These are phyloP conservation scores for Tribonema minus DNA, from an alignment of 108 stramenopile genomes.

Conservation along the genomic window DNA sequence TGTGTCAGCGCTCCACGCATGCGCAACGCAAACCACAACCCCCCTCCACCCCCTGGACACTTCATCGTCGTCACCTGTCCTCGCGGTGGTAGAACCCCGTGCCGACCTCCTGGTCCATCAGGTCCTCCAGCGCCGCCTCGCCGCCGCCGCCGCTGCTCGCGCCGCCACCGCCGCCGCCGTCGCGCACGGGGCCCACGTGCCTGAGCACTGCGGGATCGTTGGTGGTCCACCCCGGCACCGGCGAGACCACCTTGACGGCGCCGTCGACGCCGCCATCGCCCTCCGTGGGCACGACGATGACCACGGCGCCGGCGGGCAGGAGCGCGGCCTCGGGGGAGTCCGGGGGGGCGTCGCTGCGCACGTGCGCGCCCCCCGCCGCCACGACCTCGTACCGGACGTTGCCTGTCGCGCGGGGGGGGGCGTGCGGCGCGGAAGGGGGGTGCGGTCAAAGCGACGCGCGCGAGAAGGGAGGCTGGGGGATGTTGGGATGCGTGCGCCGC, in stretches of 20 bases:
- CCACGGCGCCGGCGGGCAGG: conserved; percentile 18
- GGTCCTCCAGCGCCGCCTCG: conserved; percentile 22
- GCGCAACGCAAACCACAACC: too few relatives aligned
- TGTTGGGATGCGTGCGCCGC: too few relatives aligned
- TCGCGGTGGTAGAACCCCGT: conserved; percentile 21
- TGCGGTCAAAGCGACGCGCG: too few relatives aligned
- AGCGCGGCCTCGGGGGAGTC: conserved; percentile 2
- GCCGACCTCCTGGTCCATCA: conserved; percentile 19
- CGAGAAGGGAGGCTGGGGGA: too few relatives aligned
- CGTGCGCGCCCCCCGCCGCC: conserved; percentile 3
- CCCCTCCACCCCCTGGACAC: too few relatives aligned
- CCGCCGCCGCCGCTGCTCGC: background rate
- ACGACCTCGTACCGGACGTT: conserved; percentile 17
- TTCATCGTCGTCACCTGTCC: too few relatives aligned
- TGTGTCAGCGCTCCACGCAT: too few relatives aligned
- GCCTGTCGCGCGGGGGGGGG: too few relatives aligned
- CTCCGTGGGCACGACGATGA: background rate
- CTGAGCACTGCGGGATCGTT: background rate
- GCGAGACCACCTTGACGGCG: background rate
- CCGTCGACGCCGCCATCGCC: background rate
- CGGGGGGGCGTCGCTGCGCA: background rate
- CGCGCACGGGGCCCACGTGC: background rate
- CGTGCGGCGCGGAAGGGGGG: too few relatives aligned
- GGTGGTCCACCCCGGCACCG: conserved; percentile 13
- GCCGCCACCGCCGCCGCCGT: background rate